These are phyloP conservation scores for Nicotiana benthamiana DNA, from an alignment of 257 asterid genomes.

Conservation along the genomic window DNA sequence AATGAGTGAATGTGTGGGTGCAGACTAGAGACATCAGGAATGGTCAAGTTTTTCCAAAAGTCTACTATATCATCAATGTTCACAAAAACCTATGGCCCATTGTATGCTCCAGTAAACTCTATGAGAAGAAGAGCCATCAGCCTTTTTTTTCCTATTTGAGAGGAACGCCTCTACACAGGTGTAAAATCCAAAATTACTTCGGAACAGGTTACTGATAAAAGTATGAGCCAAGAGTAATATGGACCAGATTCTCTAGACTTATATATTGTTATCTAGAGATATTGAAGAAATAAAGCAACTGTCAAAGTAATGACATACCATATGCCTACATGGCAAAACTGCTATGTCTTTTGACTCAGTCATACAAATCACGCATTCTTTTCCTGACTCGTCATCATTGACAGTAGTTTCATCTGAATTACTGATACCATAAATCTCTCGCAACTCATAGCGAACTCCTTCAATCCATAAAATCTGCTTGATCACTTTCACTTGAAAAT, in stretches of 20 bases:
- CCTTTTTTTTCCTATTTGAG: background rate
- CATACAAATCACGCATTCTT: conserved; percentile 93
- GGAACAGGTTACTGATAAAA: background rate
- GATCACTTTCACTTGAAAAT: conserved; percentile 59
- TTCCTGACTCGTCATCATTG: conserved; percentile 55
- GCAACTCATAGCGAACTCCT: conserved; percentile 75
- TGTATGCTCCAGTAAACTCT: background rate
- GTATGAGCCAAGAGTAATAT: background rate
- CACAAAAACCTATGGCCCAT: background rate
- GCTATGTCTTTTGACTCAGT: conserved; percentile 84
- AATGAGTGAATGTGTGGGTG: background rate
- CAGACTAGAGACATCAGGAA: background rate
- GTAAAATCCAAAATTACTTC: background rate
- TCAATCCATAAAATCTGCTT: conserved; percentile 78
- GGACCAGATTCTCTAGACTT: background rate
- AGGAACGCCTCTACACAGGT: background rate
- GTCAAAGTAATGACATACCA: conserved; percentile 47
- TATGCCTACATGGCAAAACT: conserved; percentile 91
- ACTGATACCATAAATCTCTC: conserved; percentile 75
- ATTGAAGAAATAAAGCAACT: background rate
- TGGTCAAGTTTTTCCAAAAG: background rate
- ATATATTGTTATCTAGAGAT: background rate
- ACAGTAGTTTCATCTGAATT: conserved; percentile 41
- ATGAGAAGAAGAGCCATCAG: background rate
- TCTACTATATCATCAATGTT: background rate